Conservation (phyloP, 352 stramenopile genomes). For the Paralagenidium karlingii region DNA sequence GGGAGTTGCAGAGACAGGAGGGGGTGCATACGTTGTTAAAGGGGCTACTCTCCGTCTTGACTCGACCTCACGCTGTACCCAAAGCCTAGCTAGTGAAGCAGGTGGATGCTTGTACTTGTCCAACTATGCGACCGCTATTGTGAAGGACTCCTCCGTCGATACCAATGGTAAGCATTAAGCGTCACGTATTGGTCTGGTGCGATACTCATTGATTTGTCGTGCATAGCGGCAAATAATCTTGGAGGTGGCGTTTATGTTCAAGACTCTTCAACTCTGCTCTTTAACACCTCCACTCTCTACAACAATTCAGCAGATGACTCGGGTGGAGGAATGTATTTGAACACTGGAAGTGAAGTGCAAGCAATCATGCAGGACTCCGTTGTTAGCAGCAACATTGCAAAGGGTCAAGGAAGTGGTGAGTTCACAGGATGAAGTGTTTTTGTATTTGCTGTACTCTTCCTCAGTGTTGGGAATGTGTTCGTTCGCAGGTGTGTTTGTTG, state of each 20-base stretch:
- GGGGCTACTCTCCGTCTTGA: too few relatives aligned
- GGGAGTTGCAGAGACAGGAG: conserved; percentile 35
- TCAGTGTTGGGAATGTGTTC: not conserved
- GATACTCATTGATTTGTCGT: too few relatives aligned
- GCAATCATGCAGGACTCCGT: conserved; percentile 13
- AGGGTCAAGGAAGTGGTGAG: conserved; percentile 31
- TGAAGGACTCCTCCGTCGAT: conserved; percentile 14
- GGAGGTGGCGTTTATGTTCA: conserved; percentile 38
- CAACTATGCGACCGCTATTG: conserved; percentile 9
- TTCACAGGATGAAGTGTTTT: not conserved
- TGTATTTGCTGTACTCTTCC: not conserved
- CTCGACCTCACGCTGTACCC: too few relatives aligned
- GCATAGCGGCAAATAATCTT: conserved; percentile 33
- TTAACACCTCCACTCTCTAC: conserved; percentile 13
- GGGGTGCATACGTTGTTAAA: conserved; percentile 22
- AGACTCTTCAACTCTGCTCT: conserved; percentile 9
- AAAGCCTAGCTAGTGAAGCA: conserved; percentile 27
- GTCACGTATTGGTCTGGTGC: too few relatives aligned
- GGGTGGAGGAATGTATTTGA: conserved; percentile 35
- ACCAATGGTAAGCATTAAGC: conserved; percentile 17
- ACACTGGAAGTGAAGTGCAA: conserved; percentile 26
- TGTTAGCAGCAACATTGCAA: conserved; percentile 22
- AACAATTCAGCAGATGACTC: conserved; percentile 45
- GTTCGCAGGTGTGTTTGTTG: conserved; percentile 29
- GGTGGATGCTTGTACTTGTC: conserved; percentile 32